A percentile compares a stretch with the other conserved stretches of the same genome.
Evolutionary conservation across 805 yeast genomes (phyloP).

Genomic region (Dipodascus albidus): DNA sequence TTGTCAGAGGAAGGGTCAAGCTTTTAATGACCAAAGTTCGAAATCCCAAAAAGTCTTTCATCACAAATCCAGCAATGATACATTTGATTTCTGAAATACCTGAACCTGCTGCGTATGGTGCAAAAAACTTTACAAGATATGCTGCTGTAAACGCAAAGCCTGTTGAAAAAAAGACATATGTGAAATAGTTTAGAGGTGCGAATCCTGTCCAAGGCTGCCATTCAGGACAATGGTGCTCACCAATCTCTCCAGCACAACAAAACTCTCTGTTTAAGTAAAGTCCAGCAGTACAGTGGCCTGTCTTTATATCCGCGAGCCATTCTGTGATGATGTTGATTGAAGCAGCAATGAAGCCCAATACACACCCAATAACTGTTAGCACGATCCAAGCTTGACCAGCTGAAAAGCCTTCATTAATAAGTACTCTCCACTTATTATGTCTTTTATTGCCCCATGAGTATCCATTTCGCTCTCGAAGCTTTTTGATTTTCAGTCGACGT

Average conservation of each 20-base stretch:
- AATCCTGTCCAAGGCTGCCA: conserved; percentile 58
- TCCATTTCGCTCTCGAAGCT: conserved; percentile 10
- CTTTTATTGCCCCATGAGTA: conserved; percentile 8
- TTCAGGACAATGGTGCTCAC: conserved; percentile 35
- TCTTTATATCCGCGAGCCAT: conserved; percentile 67
- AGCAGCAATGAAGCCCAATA: conserved; percentile 79
- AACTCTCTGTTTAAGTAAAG: conserved; percentile 63
- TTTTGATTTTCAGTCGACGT: conserved; percentile 12
- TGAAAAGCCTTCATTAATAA: conserved; percentile 12
- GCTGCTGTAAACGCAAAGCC: conserved; percentile 57
- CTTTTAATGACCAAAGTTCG: conserved; percentile 66
- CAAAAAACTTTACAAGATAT: conserved; percentile 51
- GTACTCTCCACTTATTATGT: conserved; percentile 6
- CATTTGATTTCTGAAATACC: conserved; percentile 96
- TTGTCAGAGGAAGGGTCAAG: conserved; percentile 75
- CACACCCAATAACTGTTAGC: conserved; percentile 60
- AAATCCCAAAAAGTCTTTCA: conserved; percentile 65
- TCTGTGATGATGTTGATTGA: conserved; percentile 71
- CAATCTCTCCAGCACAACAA: conserved; percentile 67
- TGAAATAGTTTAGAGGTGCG: conserved; percentile 35
- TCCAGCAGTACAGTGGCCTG: conserved; percentile 64
- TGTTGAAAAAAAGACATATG: conserved; percentile 49
- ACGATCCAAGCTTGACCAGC: conserved; percentile 57
- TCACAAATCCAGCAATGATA: conserved; percentile 79
- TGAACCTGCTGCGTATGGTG: conserved; percentile 92